These are phyloP conservation scores for Penicillium nucicola DNA, from an alignment of 495 filamentous ascomycete species.

Conservation along the genomic window DNA sequence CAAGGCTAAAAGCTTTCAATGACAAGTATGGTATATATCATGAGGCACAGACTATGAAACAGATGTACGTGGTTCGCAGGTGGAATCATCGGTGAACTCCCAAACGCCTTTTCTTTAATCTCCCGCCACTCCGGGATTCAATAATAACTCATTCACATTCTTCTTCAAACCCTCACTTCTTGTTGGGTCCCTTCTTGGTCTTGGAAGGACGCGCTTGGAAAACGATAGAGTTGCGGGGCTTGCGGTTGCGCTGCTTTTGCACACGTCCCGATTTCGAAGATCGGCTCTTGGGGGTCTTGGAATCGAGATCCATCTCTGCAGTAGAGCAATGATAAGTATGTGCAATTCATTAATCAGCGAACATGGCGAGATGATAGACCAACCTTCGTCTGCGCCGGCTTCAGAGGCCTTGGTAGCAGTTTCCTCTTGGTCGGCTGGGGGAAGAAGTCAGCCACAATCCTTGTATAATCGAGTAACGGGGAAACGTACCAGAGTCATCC, in stretches of 20 bases:
- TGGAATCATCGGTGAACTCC: conserved; percentile 3
- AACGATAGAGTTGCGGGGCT: conserved; percentile 42
- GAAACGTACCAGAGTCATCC: conserved; percentile 28
- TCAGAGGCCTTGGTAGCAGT: conserved; percentile 12
- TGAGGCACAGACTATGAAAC: conserved; percentile 2
- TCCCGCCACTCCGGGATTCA: conserved; percentile 1
- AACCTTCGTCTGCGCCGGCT: conserved; percentile 22
- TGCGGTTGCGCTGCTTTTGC: conserved; percentile 42
- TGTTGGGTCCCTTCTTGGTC: conserved; percentile 27
- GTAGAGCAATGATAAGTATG: neutral
- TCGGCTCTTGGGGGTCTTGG: conserved; percentile 19
- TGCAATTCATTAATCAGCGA: neutral
- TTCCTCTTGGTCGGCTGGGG: conserved; percentile 16
- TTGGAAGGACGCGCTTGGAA: conserved; percentile 32
- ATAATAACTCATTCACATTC: conserved; percentile 45
- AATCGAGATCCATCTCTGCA: conserved; percentile 42
- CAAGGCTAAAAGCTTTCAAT: neutral
- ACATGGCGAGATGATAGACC: neutral
- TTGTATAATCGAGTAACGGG: neutral
- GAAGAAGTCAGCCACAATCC: neutral
- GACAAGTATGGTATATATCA: conserved; percentile 4
- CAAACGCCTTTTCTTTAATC: conserved; percentile 9
- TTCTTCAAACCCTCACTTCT: conserved; percentile 21
- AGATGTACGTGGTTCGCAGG: conserved; percentile 5
- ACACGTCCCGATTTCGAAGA: conserved; percentile 29